phyloP scores from a whole-genome alignment of 495 filamentous ascomycete species.

The Wilcoxina mikolae region DNA sequence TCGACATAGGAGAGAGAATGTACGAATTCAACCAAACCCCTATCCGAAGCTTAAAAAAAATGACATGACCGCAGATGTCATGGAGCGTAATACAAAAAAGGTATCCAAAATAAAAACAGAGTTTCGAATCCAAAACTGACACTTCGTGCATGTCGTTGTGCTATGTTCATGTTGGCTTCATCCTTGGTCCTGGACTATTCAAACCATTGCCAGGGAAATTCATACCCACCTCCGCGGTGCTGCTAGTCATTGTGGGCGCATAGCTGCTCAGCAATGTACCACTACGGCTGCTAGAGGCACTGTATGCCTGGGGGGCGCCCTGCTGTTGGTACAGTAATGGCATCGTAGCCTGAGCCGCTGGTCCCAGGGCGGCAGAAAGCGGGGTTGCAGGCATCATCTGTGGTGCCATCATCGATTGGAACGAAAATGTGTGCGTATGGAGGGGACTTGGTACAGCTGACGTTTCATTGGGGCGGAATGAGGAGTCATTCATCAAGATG shows the following conservation, averaged over 20 bases:
- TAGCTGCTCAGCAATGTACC: constrained; percentile 19
- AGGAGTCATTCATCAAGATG: constrained; percentile 24
- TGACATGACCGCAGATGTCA: neutral
- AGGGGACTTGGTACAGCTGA: constrained; percentile 11
- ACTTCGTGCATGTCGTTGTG: too few relatives aligned
- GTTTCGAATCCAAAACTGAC: too few relatives aligned
- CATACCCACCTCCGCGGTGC: constrained; percentile 18
- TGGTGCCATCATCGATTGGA: constrained; percentile 21
- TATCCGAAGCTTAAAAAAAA: too few relatives aligned
- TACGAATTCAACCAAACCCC: too few relatives aligned
- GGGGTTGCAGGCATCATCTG: constrained; percentile 45
- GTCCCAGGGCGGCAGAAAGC: constrained; percentile 70
- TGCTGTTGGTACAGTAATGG: constrained; percentile 31
- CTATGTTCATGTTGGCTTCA: too few relatives aligned
- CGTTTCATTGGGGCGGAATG: constrained; percentile 17
- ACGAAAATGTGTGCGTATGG: constrained; percentile 6
- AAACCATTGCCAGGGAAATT: constrained; percentile 9
- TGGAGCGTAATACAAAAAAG: too few relatives aligned
- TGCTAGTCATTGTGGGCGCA: constrained; percentile 24
- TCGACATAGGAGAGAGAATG: too few relatives aligned
- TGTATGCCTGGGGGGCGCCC: constrained; percentile 4
- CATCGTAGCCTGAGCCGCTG: constrained; percentile 77
- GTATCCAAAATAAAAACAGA: too few relatives aligned
- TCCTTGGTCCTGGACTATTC: neutral
- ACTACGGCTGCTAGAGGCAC: constrained; percentile 16